Evolutionary conservation across 2,329 filamentous ascomycete genomes (phyloP), one percentile per base, ranked within the genome.

Genomic region (Coniochaeta pulveracea): DNA sequence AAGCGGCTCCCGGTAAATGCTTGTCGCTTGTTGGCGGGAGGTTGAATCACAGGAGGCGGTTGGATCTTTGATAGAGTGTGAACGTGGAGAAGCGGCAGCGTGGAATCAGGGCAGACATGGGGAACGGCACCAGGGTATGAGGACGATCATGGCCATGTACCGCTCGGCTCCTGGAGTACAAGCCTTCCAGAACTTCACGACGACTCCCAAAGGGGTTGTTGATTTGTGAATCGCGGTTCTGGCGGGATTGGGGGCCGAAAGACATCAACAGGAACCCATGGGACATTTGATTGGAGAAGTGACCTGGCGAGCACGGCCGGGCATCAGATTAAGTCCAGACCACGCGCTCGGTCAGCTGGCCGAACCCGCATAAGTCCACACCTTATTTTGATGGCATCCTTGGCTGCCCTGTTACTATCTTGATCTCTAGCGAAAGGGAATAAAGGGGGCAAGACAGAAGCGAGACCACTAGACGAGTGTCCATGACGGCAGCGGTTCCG

Each of bases 221-320:
- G 17, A 25, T 24, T n/a, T 29, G 35, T 29, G 27, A 34, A 37
- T 37, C 35, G n/a, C 35, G 35, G 26, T 30, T 35, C 26, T 25
- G 6, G 12, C 34, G 34, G 33, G n/a, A 14, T 26, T 28, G 30
- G 30, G 30, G 30, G 22, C 30, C 19, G 30, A 16, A 25, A 6
- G 30, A 12, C 33, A 26, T n/a, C n/a, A n/a, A n/a, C n/a, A n/a
- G n/a, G n/a, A 5, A 21, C 28, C 25, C 34, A 35, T 30, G 34
- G 25, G 19, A 16, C 19, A 22, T 19, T 30, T 35, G 19, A 35
- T 35, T 35, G 34, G 25, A 35, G 19, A 19, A 18, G n/a, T 18
- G 19, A 17, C 19, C 19, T 25, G 22, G 26, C 30, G 10, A 31
- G 12, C 16, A n/a, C n/a, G n/a, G n/a, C n/a, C n/a, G n/a, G n/a